A percentile compares a stretch with the other conserved stretches of the same genome.
Conservation (phyloP, 176 grass and related monocot species). For the Eremochloa ophiuroides region DNA sequence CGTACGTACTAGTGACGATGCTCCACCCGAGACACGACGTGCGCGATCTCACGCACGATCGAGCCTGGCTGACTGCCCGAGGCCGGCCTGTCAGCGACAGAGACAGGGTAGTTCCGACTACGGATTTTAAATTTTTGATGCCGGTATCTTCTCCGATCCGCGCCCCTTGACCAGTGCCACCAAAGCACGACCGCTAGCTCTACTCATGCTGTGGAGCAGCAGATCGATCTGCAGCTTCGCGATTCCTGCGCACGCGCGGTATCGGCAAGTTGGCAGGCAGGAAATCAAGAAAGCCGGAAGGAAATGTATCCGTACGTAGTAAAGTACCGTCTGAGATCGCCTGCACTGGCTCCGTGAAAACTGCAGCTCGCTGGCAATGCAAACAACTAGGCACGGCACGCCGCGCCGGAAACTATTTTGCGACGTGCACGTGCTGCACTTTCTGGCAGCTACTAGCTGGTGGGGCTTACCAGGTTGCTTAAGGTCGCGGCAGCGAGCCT, state of each 20-base stretch:
- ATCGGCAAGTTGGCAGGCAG: background rate
- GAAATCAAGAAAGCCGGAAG: too few species aligned
- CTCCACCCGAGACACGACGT: too few species aligned
- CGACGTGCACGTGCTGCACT: background rate
- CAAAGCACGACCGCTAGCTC: background rate
- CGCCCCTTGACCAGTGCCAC: background rate
- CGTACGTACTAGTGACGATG: too few species aligned
- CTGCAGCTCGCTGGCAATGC: background rate
- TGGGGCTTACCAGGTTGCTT: too few species aligned
- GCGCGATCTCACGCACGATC: too few species aligned
- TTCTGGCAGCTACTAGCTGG: too few species aligned
- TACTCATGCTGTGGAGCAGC: background rate
- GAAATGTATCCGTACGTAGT: too few species aligned
- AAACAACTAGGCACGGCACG: background rate
- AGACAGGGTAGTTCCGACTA: too few species aligned
- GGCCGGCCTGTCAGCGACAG: too few species aligned
- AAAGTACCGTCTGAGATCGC: too few species aligned
- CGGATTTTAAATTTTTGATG: background rate
- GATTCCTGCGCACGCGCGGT: background rate
- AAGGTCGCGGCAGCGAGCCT: background rate
- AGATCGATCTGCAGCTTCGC: background rate
- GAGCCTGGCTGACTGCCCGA: too few species aligned
- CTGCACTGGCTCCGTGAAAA: background rate
- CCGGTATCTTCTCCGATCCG: background rate
- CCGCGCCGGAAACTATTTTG: background rate